Percentiles rank a stretch among this genome's conserved stretches.
These are phyloP conservation scores for Bipolaris oryzae DNA, from an alignment of 2,329 filamentous ascomycete species.

Conservation along the genomic window DNA sequence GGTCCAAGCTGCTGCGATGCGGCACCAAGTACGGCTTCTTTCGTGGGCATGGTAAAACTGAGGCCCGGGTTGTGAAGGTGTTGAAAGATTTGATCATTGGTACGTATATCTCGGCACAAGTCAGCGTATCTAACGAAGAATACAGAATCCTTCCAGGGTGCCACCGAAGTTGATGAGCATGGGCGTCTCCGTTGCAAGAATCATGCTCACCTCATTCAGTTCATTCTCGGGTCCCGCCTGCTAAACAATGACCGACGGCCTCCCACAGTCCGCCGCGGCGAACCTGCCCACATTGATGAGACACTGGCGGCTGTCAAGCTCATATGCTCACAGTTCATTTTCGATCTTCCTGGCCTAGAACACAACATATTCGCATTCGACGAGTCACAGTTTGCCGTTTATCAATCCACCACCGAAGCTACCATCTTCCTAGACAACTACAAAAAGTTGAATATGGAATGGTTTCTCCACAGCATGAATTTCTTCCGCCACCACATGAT, in stretches of 20 bases:
- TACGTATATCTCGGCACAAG: slow-evolving; percentile 32
- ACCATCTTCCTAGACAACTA: slow-evolving; percentile 48
- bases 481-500: slow-evolving; percentile 62
- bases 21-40: slow-evolving; percentile 28
- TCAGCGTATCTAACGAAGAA: neutral
- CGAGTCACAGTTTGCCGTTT: slow-evolving; percentile 54
- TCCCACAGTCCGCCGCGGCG: slow-evolving; percentile 10
- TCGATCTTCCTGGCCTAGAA: slow-evolving; percentile 22
- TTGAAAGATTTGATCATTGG: slow-evolving; percentile 54
- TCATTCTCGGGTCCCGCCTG: slow-evolving; percentile 38
- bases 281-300: slow-evolving; percentile 13
- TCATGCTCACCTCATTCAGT: slow-evolving; percentile 36
- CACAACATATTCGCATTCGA: slow-evolving; percentile 49
- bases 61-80: slow-evolving; percentile 47
- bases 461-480: slow-evolving; percentile 56
- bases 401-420: slow-evolving; percentile 40
- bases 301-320: slow-evolving; percentile 39
- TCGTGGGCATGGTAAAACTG: slow-evolving; percentile 24
- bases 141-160: slow-evolving; percentile 42
- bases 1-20: slow-evolving; percentile 28
- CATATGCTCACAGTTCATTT: slow-evolving; percentile 43
- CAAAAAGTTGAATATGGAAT: slow-evolving; percentile 52
- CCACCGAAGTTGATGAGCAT: slow-evolving; percentile 20
- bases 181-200: slow-evolving; percentile 44
- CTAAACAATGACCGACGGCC: slow-evolving; percentile 35